Evolutionary conservation across 106 monocot species (phyloP).

Genomic region (Platanthera guangdongensis): DNA sequence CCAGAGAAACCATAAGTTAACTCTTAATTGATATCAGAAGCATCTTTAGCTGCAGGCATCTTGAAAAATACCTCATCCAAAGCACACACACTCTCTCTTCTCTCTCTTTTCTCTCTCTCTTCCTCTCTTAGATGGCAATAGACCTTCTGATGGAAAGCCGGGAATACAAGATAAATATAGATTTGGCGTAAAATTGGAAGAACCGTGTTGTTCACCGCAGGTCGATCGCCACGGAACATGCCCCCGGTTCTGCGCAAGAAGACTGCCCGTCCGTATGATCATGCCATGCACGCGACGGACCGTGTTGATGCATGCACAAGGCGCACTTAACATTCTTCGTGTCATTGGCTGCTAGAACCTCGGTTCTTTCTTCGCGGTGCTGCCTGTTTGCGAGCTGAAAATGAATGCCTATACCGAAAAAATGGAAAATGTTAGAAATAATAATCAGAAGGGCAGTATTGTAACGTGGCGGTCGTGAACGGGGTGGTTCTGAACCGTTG

Average conservation of each 20-base stretch:
- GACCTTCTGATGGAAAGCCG: not conserved
- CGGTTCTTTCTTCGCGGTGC: slow-evolving; percentile 2
- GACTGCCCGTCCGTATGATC: not conserved
- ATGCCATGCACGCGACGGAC: not conserved
- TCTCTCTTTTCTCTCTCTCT: not conserved
- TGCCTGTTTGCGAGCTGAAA: slow-evolving; percentile 1
- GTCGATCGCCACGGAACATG: not conserved
- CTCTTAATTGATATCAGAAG: not conserved
- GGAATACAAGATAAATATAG: not conserved
- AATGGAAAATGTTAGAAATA: not conserved
- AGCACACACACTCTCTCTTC: not conserved
- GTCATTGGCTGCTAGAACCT: not conserved
- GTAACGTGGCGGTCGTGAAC: too few relatives aligned
- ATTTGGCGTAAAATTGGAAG: too few relatives aligned
- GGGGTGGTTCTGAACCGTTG: too few relatives aligned
- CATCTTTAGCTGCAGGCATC: not conserved
- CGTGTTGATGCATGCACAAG: not conserved
- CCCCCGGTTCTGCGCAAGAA: not conserved
- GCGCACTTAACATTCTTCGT: not conserved
- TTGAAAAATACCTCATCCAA: not conserved
- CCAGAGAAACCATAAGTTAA: not conserved
- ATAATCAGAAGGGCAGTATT: too few relatives aligned
- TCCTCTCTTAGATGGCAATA: not conserved
- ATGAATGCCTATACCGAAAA: slow-evolving; percentile 1
- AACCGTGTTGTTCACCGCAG: too few relatives aligned